phyloP scores from a whole-genome alignment of 805 yeast species.

The Hanseniaspora occidentalis region DNA sequence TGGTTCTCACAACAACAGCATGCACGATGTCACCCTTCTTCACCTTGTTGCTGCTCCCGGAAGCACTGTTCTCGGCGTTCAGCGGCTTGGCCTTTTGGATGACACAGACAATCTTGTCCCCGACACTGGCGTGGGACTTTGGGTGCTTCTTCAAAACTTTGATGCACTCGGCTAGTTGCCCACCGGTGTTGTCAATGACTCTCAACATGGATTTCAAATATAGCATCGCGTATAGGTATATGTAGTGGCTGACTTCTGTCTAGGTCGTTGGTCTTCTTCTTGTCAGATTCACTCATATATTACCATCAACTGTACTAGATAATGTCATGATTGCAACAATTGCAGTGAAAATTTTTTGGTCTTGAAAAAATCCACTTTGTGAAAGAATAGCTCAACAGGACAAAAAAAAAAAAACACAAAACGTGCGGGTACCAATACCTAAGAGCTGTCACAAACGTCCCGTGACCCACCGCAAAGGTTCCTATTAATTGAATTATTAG shows the following conservation, averaged over 20 bases:
- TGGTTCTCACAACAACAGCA: slow-evolving; percentile 91
- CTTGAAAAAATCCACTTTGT: too few relatives aligned
- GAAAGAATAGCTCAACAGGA: too few relatives aligned
- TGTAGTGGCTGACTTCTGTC: not conserved
- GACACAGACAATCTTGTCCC: slow-evolving; percentile 90
- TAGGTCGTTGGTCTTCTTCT: not conserved
- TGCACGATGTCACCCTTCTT: slow-evolving; percentile 93
- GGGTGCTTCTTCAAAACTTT: slow-evolving; percentile 88
- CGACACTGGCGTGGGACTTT: slow-evolving; percentile 67
- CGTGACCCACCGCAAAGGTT: too few relatives aligned
- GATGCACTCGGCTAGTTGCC: slow-evolving; percentile 88
- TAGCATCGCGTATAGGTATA: slow-evolving; percentile 41
- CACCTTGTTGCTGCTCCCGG: slow-evolving; percentile 64
- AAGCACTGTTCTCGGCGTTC: slow-evolving; percentile 58
- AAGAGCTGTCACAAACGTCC: too few relatives aligned
- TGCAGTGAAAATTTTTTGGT: too few relatives aligned
- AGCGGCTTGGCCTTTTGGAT: slow-evolving; percentile 82
- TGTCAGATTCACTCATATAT: too few relatives aligned
- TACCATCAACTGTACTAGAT: too few relatives aligned
- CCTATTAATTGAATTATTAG: too few relatives aligned
- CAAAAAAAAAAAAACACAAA: too few relatives aligned
- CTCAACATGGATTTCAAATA: slow-evolving; percentile 78
- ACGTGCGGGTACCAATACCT: too few relatives aligned
- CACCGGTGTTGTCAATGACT: slow-evolving; percentile 94
- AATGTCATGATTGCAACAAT: not conserved